Percentiles rank a stretch among this genome's conserved stretches.
phyloP scores from a whole-genome alignment of 2,329 filamentous ascomycete species.

The Penicillium decumbens region DNA sequence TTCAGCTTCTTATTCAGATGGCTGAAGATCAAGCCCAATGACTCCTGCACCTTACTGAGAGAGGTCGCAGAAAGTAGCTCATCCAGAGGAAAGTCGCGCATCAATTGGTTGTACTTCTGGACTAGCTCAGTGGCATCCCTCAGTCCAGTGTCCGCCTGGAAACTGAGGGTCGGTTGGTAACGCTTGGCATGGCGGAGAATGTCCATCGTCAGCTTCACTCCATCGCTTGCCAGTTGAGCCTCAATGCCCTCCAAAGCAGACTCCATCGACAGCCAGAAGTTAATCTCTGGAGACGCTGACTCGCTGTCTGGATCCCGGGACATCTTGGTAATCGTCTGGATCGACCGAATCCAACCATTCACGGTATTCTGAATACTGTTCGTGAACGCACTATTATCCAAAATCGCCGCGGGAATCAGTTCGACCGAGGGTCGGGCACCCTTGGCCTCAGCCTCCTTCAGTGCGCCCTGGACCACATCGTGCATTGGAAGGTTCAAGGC shows the following conservation, averaged over 20 bases:
- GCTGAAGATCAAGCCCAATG: constrained; percentile 80
- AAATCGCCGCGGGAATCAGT: constrained; percentile 66
- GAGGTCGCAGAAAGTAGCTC: constrained; percentile 91
- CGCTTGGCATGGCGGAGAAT: constrained; percentile 96
- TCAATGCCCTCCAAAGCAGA: constrained; percentile 88
- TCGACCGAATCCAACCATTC: constrained; percentile 98
- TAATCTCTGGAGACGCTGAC: constrained; percentile 94
- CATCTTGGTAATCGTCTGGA: constrained; percentile 92
- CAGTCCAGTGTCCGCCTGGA: constrained; percentile 88
- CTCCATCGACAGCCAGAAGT: constrained; percentile 99
- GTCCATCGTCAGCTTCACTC: constrained; percentile 84
- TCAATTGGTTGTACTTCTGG: constrained; percentile 97
- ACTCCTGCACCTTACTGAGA: constrained; percentile 80
- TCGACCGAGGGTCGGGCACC: constrained; percentile 70
- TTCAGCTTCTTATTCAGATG: constrained; percentile 98
- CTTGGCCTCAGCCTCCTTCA: constrained; percentile 69
- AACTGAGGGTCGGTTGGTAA: constrained; percentile 95
- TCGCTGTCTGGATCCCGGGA: constrained; percentile 72
- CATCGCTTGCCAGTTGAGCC: constrained; percentile 78
- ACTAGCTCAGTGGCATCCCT: constrained; percentile 96
- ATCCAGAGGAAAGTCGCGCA: constrained; percentile 95
- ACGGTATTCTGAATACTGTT: constrained; percentile 91
- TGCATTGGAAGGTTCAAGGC: constrained; percentile 84
- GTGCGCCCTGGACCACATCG: constrained; percentile 76
- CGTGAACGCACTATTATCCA: constrained; percentile 85